Evolutionary conservation across 768 basidiomycete species (phyloP), one percentile per base, ranked within the genome.

Genomic region (Calocera cornea): DNA sequence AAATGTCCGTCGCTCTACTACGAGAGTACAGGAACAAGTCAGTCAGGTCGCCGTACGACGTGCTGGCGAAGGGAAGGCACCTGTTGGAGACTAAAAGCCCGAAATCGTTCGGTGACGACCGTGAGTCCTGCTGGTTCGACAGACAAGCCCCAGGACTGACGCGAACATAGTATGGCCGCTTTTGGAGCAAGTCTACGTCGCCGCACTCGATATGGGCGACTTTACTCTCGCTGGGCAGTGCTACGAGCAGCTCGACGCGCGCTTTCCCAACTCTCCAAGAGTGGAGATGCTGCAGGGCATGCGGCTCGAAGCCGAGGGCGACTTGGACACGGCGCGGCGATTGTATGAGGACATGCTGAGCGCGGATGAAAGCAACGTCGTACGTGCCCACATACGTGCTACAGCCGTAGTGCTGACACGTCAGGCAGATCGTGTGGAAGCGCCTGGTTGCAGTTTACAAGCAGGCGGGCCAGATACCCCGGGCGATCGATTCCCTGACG

Each of bases 191-290:
- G 80, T 93, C 1, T 82, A 85, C 1, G 76, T 91, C 64, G 90
- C 93, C 1, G 82, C 92, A 2, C 78, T 92, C 64, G 91, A 95
- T 71, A 78, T 87, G 14, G 90, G 88, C 31, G 79, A 86, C 65
- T 68, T 86, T 29, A 86, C 89, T 64, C 78, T 91, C 34, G 89
- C 92, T 31, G 84, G 91, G 89, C 78, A 80, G 74, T 88, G 87
- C 73, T 79, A 91, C 47, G 77, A 81, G 65, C 82, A 81, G 68
- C 81, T 95, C 22, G 73, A 77, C 19, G 77, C 81, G 65, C 86
- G 84, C 75, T 95, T 95, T 73, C 87, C 88, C 0, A 84, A 78
- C 33, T 94, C 92, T 0, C 88, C 89, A 22, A 84, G 94, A 24
- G 87, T 92, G 1, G 85, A 89, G 40, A 83, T 86, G 24, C 83